phyloP scores from a whole-genome alignment of 176 grass and related monocot species.

The Zoysia pacifica region DNA sequence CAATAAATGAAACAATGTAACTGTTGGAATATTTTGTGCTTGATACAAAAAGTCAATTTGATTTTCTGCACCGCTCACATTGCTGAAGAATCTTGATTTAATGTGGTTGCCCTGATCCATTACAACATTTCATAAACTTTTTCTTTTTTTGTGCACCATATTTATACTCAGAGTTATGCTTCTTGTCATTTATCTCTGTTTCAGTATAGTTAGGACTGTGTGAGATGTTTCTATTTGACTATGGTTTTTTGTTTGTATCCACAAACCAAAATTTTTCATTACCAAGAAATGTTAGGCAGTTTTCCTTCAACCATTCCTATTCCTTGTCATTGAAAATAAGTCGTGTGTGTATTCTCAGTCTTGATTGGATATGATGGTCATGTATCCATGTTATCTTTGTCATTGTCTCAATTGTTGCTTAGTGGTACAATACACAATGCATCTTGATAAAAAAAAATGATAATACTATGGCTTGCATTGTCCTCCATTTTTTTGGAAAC shows the following conservation, averaged over 20 bases:
- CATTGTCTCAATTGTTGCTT: not conserved
- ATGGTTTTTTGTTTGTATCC: not conserved
- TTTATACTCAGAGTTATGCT: not conserved
- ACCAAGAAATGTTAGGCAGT: not conserved
- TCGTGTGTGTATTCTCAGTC: not conserved
- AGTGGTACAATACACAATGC: not conserved
- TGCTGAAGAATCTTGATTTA: slow-evolving; percentile 4
- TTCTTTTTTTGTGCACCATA: not conserved
- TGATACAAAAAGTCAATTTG: not conserved
- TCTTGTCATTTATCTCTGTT: not conserved
- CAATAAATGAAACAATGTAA: not conserved
- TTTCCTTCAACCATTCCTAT: not conserved
- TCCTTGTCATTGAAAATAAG: not conserved
- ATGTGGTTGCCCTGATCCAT: not conserved
- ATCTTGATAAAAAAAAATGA: not conserved
- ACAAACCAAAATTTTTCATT: not conserved
- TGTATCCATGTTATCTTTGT: slow-evolving; percentile 11
- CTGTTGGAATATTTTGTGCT: not conserved
- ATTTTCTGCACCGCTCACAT: not conserved
- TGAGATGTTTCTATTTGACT: not conserved
- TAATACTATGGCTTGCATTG: not conserved
- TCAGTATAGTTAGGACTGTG: not conserved
- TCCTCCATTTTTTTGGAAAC: not conserved
- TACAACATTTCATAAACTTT: not conserved
- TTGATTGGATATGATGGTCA: not conserved